Evolutionary conservation across 768 basidiomycete genomes (phyloP).

Genomic region (Termitomyces titanicus): DNA sequence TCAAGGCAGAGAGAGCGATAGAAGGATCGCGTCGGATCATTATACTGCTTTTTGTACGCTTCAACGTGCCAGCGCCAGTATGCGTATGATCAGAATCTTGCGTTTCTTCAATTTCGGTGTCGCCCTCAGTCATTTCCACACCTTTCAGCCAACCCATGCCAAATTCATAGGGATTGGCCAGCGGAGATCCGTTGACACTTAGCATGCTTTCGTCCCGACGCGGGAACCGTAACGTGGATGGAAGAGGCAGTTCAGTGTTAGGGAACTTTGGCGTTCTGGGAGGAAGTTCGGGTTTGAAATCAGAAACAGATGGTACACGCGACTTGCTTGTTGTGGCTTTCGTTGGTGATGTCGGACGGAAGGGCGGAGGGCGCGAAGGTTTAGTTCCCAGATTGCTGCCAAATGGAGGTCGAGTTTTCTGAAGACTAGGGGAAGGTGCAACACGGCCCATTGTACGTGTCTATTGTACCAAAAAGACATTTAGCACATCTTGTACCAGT

Average conservation of each 20-base stretch:
- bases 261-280: constrained; percentile 55
- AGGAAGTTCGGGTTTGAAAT: constrained; percentile 70
- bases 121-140: constrained; percentile 31
- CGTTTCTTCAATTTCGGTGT: constrained; percentile 28
- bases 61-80: constrained; percentile 30
- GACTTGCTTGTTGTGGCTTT: constrained; percentile 35
- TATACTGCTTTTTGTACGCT: constrained; percentile 55
- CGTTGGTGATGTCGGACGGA: constrained; percentile 49
- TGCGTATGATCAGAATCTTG: constrained; percentile 23
- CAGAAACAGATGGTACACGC: constrained; percentile 57
- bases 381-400: constrained; percentile 28
- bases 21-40: constrained; percentile 58
- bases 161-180: constrained; percentile 74
- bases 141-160: constrained; percentile 58
- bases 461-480: constrained; percentile 17
- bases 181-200: constrained; percentile 78
- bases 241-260: constrained; percentile 26
- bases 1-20: constrained; percentile 29
- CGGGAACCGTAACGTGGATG: constrained; percentile 54
- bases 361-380: constrained; percentile 26
- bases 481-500: neutral
- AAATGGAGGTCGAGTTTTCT: constrained; percentile 44
- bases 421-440: constrained; percentile 40
- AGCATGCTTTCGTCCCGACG: constrained; percentile 76
- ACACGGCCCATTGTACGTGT: constrained; percentile 30